A percentile compares a stretch with the other conserved stretches of the same genome.
Evolutionary conservation across 2,329 filamentous ascomycete species (phyloP).

Genomic region (Xylariaceae sp.): DNA sequence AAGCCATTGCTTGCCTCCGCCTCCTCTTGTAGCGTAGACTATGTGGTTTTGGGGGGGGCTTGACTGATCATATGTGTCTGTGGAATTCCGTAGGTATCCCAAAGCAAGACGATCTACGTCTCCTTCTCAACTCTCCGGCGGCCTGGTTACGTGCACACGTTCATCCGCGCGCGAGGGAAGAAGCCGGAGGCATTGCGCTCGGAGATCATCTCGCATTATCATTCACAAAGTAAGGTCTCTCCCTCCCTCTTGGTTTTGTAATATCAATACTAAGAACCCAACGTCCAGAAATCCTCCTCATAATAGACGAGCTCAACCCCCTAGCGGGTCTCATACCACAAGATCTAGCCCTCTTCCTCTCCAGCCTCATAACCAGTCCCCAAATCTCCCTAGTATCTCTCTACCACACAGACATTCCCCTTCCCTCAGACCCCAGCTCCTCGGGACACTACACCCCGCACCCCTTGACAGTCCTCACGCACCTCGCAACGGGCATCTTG

Average conservation of each 20-base stretch:
- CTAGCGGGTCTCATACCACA: conserved; percentile 53
- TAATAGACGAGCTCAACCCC: conserved; percentile 76
- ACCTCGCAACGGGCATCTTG: conserved; percentile 85
- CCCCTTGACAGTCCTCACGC: conserved; percentile 68
- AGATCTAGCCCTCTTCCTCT: conserved; percentile 65
- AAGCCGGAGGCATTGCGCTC: conserved; percentile 51
- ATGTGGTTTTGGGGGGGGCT: too few relatives aligned
- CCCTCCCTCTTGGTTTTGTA: background rate
- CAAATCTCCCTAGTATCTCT: conserved; percentile 68
- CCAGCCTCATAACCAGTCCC: conserved; percentile 62
- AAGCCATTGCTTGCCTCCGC: background rate
- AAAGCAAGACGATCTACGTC: conserved; percentile 69
- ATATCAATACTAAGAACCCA: conserved; percentile 1
- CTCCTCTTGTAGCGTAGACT: too few relatives aligned
- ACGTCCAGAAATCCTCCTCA: conserved; percentile 67
- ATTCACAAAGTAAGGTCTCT: conserved; percentile 40
- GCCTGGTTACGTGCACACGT: conserved; percentile 61
- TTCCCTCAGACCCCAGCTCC: conserved; percentile 35
- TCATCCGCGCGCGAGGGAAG: conserved; percentile 63
- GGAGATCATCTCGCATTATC: conserved; percentile 55
- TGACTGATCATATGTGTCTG: too few relatives aligned
- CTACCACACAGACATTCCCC: conserved; percentile 78
- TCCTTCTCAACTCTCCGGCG: conserved; percentile 71
- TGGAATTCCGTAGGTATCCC: conserved; percentile 47
- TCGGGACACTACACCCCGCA: conserved; percentile 57